Evolutionary conservation across 176 grass and related monocot genomes (phyloP), one percentile per base, ranked within the genome.

Genomic region (Bolboschoenus planiculmis): DNA sequence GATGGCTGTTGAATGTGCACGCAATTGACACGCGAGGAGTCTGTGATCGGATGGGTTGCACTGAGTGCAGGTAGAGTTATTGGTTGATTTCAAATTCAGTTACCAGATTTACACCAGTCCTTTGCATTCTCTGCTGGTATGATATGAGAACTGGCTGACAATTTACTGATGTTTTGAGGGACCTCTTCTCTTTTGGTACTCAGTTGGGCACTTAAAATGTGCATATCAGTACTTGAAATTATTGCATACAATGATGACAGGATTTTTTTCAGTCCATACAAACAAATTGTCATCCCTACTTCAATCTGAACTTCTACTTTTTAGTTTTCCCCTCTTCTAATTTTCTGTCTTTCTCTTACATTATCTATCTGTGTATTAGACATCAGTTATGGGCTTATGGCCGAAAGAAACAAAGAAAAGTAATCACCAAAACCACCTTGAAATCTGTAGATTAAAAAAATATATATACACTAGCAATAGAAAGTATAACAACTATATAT

Each of bases 11-110:
- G 23, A 95, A 93, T 27, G 76, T 98, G 1, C 95, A 98, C 4
- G 92, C 92, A 15, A 95, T 98, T 10, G 95, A 98, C 83, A 98
- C 92, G 0, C 72, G 92, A 55, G 90, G 88, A 1, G 95, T 77
- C 20, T 8, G 1, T 27, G 92, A 98, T 86, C 85, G 59, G 53
- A 20, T 70, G 1, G 89, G 82, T 5, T 98, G 92, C 87, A 93
- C 87, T 0, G 95, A 98, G 64, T 98, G 95, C 85, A 94, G 79
- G 79, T 81, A 63, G 10, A 75, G 21, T 47, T 23, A 75, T 61
- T 58, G 51, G 7, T 56, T 10, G 31, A 80, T 26, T 37, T 23
- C 42, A 0, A 24, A 39, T 13, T 80, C 21, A 26, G 54, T 27
- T 57, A 23, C n/a, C 34, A 40, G 55, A 57, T 58, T 80, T 80